Conservation (phyloP, 352 stramenopile genomes). For the Blastocystis sp. region DNA sequence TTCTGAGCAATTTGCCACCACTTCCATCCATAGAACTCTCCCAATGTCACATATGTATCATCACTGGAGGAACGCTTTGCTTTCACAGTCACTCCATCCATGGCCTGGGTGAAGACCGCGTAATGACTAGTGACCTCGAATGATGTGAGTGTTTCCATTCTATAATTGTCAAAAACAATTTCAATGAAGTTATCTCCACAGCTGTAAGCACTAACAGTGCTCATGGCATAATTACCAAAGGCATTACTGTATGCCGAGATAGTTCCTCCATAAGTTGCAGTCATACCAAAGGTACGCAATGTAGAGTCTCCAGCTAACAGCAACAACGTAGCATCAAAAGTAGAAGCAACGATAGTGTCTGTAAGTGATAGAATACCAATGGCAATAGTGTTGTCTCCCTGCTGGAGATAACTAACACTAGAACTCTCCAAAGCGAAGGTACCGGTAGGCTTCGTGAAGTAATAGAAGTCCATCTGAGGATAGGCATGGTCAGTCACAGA, state of each 20-base stretch:
- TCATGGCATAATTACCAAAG: not conserved
- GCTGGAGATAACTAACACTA: not conserved
- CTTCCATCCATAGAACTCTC: not conserved
- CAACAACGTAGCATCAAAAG: not conserved
- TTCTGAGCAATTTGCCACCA: conserved; percentile 10
- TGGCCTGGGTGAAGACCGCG: not conserved
- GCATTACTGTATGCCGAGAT: not conserved
- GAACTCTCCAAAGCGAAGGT: not conserved
- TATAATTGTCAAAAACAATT: not conserved
- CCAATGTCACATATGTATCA: not conserved
- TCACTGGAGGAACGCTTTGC: not conserved
- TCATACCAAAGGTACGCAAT: not conserved
- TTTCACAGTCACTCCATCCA: not conserved
- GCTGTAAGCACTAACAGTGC: not conserved
- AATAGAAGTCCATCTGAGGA: not conserved
- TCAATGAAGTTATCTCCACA: not conserved
- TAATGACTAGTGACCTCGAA: not conserved
- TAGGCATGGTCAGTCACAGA: not conserved
- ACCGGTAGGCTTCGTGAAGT: not conserved
- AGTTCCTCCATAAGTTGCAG: not conserved
- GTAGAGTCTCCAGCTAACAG: not conserved
- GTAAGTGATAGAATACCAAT: not conserved
- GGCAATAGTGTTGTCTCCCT: not conserved
- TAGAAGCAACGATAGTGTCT: not conserved
- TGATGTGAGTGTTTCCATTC: conserved; percentile 1